phyloP scores from a whole-genome alignment of 225 moss, liverwort and hornwort genomes.

The Bryoerythrophyllum caledonicum region DNA sequence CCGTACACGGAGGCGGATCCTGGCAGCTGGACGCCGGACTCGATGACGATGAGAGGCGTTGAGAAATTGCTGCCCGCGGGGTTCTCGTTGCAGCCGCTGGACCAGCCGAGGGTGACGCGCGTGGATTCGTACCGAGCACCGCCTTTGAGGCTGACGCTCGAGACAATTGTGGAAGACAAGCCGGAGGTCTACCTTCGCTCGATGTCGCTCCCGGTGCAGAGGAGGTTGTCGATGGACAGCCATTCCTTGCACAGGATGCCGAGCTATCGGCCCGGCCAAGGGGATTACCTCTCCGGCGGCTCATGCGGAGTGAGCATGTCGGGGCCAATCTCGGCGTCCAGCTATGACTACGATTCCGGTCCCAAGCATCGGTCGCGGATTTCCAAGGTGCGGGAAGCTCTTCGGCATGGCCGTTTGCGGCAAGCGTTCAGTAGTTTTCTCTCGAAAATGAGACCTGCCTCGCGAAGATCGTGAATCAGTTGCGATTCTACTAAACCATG shows the following conservation, averaged over 20 bases:
- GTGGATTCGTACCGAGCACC: conserved; percentile 45
- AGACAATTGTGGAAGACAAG: conserved; percentile 55
- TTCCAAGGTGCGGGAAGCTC: conserved; percentile 30
- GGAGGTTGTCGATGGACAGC: neutral
- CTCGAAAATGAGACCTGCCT: conserved; percentile 20
- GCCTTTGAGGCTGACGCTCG: conserved; percentile 36
- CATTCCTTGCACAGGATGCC: conserved; percentile 24
- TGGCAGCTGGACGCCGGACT: conserved; percentile 20
- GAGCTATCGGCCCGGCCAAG: conserved; percentile 30
- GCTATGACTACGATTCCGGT: conserved; percentile 5
- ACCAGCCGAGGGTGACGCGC: conserved; percentile 35
- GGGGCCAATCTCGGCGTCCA: conserved; percentile 35
- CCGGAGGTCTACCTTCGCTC: conserved; percentile 35
- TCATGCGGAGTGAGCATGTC: conserved; percentile 30
- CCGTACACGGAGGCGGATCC: conserved; percentile 20
- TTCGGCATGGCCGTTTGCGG: conserved; percentile 34
- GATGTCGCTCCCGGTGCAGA: conserved; percentile 38
- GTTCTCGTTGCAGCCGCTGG: conserved; percentile 24
- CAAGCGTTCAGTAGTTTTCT: conserved; percentile 23
- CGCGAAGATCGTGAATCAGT: conserved; percentile 1
- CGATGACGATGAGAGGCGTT: conserved; percentile 16
- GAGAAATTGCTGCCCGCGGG: conserved; percentile 18
- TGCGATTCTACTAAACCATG: no score
- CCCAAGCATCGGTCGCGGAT: conserved; percentile 33
- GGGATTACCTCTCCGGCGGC: neutral